Base-by-base conservation (phyloP, 805 yeast species). In the Ogataea trehaloabstinens region DNA sequence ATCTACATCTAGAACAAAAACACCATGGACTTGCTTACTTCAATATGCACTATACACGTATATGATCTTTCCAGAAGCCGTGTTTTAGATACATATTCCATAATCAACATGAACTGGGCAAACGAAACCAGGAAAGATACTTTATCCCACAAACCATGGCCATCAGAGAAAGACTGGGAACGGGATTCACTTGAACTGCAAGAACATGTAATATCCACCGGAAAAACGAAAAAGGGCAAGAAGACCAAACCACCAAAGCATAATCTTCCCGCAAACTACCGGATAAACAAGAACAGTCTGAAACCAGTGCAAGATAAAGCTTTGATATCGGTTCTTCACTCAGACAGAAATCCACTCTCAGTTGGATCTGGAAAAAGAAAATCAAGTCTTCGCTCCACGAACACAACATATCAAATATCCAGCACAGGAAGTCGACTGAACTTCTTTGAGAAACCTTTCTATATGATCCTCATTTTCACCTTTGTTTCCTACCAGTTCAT, bases 131-230 rank as follows among this genome's bases (percentile, higher is more conserved):
- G 24, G 21, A 42, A 34, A 24, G 35, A 30, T 4, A 37, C 30
- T 4, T 39, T 34, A 10, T 17, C 30, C 20, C 38, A 40, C 2
- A 38, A 37, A 17, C 37, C 41, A 10, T 51, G 55, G 55, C 55
- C 55, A 3, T 44, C 48, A 2, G 48, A 49, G 17, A 24, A 15
- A 5, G 51, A 51, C 21, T 47, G 52, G 51, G 55, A 51, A 37
- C 30, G 53, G 25, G 55, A 44, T 28, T 28, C 37, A 7, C 35
- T 51, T 32, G 46, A 44, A 17, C 6, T 20, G 15, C 29, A 3
- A 34, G 28, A 19, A 28, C 28, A 24, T 31, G 6, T n/a, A 18
- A 29, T 8, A 8, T 22, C 25, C 25, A 30, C n/a, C 16, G 27
- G 20, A 28, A 34, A 6, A 21, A 30, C 21, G 30, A 18, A 25